phyloP scores from a whole-genome alignment of 2,329 filamentous ascomycete species.

The Orbilia brochopaga region DNA sequence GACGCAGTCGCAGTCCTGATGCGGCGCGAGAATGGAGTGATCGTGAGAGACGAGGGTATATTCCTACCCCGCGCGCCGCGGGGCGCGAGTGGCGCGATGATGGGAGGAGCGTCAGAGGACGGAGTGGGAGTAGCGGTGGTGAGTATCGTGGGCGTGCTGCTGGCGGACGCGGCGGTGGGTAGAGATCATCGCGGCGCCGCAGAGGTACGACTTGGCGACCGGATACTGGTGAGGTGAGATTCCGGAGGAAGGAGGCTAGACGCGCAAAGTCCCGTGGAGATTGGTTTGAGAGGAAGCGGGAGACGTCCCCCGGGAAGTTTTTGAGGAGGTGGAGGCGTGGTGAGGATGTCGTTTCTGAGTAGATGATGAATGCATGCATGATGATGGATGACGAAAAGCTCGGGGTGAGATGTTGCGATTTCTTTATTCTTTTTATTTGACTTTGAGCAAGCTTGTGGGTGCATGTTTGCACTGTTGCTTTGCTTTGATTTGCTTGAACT shows the following conservation, averaged over 20 bases:
- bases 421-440: too few species aligned
- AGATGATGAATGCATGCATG: too few species aligned
- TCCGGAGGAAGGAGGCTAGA: neutral
- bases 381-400: too few species aligned
- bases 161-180: slow-evolving; percentile 5
- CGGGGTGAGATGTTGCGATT: too few species aligned
- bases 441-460: too few species aligned
- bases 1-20: slow-evolving; percentile 35
- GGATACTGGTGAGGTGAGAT: neutral
- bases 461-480: too few species aligned
- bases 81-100: neutral
- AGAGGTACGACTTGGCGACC: neutral
- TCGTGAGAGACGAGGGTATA: slow-evolving; percentile 34
- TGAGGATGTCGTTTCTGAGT: too few species aligned
- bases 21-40: slow-evolving; percentile 30
- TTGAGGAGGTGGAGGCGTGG: too few species aligned
- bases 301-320: too few species aligned
- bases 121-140: slow-evolving; percentile 1
- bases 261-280: too few species aligned
- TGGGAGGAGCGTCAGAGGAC: neutral
- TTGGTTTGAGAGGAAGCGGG: too few species aligned
- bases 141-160: slow-evolving; percentile 18
- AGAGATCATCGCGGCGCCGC: neutral
- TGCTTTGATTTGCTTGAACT: too few species aligned
- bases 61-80: neutral